Percentiles rank a stretch among this genome's conserved stretches.
These are phyloP conservation scores for Aspergillus alliaceus DNA, from an alignment of 2,329 filamentous ascomycete genomes.

Conservation along the genomic window DNA sequence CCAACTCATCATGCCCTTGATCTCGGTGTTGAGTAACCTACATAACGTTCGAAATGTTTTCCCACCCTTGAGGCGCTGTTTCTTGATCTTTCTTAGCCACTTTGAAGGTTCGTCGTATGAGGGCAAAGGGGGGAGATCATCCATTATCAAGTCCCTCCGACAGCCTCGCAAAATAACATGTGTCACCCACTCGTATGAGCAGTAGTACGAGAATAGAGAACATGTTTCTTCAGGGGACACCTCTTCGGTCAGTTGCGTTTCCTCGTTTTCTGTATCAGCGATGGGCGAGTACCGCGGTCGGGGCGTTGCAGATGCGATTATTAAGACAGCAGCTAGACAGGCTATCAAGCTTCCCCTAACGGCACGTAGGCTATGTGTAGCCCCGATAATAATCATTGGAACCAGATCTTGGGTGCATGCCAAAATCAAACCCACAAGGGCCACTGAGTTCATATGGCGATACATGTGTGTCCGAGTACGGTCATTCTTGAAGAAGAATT, in stretches of 20 bases:
- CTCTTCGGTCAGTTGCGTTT: constrained; percentile 5
- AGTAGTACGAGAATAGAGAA: constrained; percentile 33
- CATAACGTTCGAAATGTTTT: constrained; percentile 29
- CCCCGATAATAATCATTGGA: constrained; percentile 26
- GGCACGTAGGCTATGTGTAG: constrained; percentile 14
- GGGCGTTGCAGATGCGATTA: constrained; percentile 17
- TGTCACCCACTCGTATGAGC: constrained; percentile 36
- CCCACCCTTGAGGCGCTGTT: constrained; percentile 24
- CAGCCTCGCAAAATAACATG: constrained; percentile 31
- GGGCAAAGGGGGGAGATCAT: constrained; percentile 33
- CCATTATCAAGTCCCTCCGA: constrained; percentile 28
- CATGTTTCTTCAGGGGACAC: constrained; percentile 33
- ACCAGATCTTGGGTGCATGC: constrained; percentile 21
- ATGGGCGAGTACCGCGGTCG: constrained; percentile 18
- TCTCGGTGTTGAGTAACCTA: constrained; percentile 24
- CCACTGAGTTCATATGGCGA: constrained; percentile 26
- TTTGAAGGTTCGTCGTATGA: constrained; percentile 29
- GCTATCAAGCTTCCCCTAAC: constrained; percentile 18
- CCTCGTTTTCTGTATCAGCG: constrained; percentile 17
- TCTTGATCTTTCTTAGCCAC: constrained; percentile 26
- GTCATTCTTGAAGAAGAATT: constrained; percentile 17
- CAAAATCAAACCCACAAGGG: constrained; percentile 18
- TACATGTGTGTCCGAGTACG: constrained; percentile 15
- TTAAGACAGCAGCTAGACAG: constrained; percentile 18
- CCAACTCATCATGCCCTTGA: constrained; percentile 30